phyloP scores from a whole-genome alignment of 2,329 filamentous ascomycete species.

The Proliferodiscus dingleyae region DNA sequence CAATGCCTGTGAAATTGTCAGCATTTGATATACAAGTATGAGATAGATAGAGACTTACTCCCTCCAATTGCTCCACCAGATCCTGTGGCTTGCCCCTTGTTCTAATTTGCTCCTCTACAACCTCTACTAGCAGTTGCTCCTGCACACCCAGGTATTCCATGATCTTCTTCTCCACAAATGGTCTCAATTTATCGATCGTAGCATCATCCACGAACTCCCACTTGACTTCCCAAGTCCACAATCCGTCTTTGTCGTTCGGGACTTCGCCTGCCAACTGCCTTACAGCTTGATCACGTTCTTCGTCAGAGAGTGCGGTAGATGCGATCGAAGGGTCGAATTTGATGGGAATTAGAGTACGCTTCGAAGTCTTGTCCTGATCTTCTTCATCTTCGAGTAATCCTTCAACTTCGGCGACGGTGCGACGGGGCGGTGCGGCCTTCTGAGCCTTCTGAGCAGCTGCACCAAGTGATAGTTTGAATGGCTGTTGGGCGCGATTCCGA shows the following conservation, averaged over 20 bases:
- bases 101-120: slow-evolving; percentile 81
- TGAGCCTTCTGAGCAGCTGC: slow-evolving; percentile 74
- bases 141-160: slow-evolving; percentile 95
- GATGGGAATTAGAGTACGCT: slow-evolving; percentile 75
- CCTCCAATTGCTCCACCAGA: slow-evolving; percentile 78
- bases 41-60: slow-evolving; percentile 49
- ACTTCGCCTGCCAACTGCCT: slow-evolving; percentile 84
- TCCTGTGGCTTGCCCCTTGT: slow-evolving; percentile 70
- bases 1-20: slow-evolving; percentile 57
- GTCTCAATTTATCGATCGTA: slow-evolving; percentile 79
- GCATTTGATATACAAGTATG: slow-evolving; percentile 15
- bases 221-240: slow-evolving; percentile 90
- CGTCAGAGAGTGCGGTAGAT: slow-evolving; percentile 69
- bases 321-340: slow-evolving; percentile 66
- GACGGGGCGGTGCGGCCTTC: slow-evolving; percentile 54
- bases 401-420: slow-evolving; percentile 90
- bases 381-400: slow-evolving; percentile 94
- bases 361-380: slow-evolving; percentile 62
- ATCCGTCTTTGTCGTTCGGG: slow-evolving; percentile 74
- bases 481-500: slow-evolving; percentile 53
- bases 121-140: slow-evolving; percentile 90
- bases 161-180: slow-evolving; percentile 97
- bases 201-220: slow-evolving; percentile 87
- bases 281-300: slow-evolving; percentile 79
- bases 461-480: slow-evolving; percentile 89